Evolutionary conservation across 768 basidiomycete genomes (phyloP).

Genomic region (Pleurotus djamor): DNA sequence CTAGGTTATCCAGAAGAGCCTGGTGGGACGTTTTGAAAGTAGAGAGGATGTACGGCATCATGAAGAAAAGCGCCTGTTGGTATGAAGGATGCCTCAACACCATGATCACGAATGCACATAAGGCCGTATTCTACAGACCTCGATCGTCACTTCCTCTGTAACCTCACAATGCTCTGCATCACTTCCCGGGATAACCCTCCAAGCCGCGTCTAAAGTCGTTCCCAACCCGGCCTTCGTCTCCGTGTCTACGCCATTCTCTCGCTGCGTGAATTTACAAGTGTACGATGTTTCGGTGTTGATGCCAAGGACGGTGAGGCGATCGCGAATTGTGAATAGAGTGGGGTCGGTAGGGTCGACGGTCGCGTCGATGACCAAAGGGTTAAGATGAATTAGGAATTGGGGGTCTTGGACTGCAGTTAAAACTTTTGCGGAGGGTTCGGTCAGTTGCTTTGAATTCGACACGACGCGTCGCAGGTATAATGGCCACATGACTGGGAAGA

Average conservation of each 20-base stretch:
- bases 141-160: slow-evolving; percentile 20
- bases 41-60: slow-evolving; percentile 30
- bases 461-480: slow-evolving; percentile 26
- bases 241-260: slow-evolving; percentile 20
- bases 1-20: slow-evolving; percentile 22
- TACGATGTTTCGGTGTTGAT: slow-evolving; percentile 24
- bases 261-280: slow-evolving; percentile 14
- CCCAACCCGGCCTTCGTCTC: slow-evolving; percentile 22
- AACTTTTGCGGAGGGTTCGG: slow-evolving; percentile 13
- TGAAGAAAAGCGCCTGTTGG: slow-evolving; percentile 26
- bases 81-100: slow-evolving; percentile 25
- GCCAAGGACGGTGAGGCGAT: slow-evolving; percentile 23
- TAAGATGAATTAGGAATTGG: slow-evolving; percentile 20
- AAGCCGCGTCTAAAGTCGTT: slow-evolving; percentile 17
- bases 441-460: background rate
- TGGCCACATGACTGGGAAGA: slow-evolving; percentile 22
- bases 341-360: slow-evolving; percentile 21
- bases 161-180: slow-evolving; percentile 17
- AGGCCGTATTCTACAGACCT: slow-evolving; percentile 16
- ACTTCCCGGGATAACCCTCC: slow-evolving; percentile 11
- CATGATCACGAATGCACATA: slow-evolving; percentile 13
- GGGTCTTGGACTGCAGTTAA: slow-evolving; percentile 31
- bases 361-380: slow-evolving; percentile 25
- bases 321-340: slow-evolving; percentile 24
- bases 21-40: slow-evolving; percentile 26